Base-by-base conservation (phyloP, 805 yeast genomes). In the Dipodascus albidus region DNA sequence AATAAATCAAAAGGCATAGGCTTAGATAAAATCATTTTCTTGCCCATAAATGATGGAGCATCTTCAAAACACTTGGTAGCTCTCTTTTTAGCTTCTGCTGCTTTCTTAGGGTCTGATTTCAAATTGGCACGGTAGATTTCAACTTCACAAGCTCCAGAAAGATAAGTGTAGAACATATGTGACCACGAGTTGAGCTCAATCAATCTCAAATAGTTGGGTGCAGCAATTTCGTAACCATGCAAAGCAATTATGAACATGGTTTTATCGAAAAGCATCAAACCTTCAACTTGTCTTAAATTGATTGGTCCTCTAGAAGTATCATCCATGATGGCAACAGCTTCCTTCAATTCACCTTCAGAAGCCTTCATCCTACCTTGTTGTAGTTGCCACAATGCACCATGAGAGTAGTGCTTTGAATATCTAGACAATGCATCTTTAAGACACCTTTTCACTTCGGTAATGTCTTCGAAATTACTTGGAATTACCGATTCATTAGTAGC, bases 281-380 rank as follows among this genome's bases (percentile, higher is more conserved):
- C 95, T 67, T 90, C 95, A 20, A 88, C 85, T 67, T 91, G 98
- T 61, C 81, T 81, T 96, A 91, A 88, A 62, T 86, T 83, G 53
- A 87, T 84, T 48, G 67, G 70, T 38, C 78, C 79, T 50, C 70
- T 65, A 4, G 74, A 68, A 6, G 57, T 54, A 2, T 78, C 70
- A 61, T 87, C 91, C 86, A 91, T 83, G 49, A 85, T 64, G 3
- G 71, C 72, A 11, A 87, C 77, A 0, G 96, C 91, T 59, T 78
- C 79, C 19, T 70, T 73, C 47, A 87, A 66, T 53, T 84, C 71
- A 14, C 96, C 95, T 59, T 83, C 78, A 53, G 64, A 62, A 1
- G 96, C 89, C 24, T 85, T 72, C 80, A 86, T 81, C 54, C 96
- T 77, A 1, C 95, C 90, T 67, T 88, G 93, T 67, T 89, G 96